These are phyloP conservation scores for Citropsis articulata DNA, from an alignment of 345 rosid species.

Conservation along the genomic window DNA sequence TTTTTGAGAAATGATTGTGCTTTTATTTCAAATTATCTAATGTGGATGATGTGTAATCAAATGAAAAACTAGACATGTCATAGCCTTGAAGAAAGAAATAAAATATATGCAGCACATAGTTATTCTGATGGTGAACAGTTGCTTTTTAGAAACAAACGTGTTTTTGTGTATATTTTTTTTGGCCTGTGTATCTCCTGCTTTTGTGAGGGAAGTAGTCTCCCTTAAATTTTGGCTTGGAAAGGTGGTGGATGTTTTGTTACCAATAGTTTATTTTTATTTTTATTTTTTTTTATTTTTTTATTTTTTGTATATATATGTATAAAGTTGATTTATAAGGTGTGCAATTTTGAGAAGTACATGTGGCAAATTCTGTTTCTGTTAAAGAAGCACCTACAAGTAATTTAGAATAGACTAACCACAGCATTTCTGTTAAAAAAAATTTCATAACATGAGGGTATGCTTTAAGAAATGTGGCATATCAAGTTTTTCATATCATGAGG, in stretches of 20 bases:
- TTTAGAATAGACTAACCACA: neutral
- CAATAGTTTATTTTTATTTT: neutral
- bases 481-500: neutral
- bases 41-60: neutral
- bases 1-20: slow-evolving; percentile 7
- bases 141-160: neutral
- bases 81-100: neutral
- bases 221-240: neutral
- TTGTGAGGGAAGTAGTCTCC: neutral
- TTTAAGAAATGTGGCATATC: neutral
- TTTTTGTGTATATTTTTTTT: neutral
- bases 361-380: neutral
- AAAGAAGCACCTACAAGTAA: neutral
- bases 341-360: neutral
- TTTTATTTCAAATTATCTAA: neutral
- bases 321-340: neutral
- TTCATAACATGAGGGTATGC: neutral
- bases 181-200: neutral
- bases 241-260: neutral
- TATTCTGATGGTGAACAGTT: neutral
- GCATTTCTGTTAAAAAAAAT: no score
- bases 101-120: neutral
- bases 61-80: neutral
- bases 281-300: neutral
- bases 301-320: no score